Percentiles rank a stretch among this genome's conserved stretches.
These are phyloP conservation scores for Passiflora organensis DNA, from an alignment of 345 rosid genomes.

Conservation along the genomic window DNA sequence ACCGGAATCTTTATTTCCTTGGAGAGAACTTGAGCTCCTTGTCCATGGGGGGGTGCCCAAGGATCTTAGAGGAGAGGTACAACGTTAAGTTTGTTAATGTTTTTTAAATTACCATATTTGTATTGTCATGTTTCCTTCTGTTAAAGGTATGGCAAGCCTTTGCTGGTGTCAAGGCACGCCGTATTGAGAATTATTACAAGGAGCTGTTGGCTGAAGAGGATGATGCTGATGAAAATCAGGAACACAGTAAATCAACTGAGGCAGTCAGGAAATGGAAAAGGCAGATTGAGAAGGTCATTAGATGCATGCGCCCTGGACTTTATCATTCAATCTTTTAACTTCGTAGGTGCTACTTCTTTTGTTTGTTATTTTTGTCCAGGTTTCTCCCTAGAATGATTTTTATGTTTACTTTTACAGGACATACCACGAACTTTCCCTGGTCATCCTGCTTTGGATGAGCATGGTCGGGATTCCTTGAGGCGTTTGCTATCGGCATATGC, in stretches of 20 bases:
- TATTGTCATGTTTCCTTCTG: constrained; percentile 15
- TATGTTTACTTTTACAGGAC: constrained; percentile 55
- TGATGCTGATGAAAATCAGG: constrained; percentile 37
- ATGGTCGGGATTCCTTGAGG: constrained; percentile 84
- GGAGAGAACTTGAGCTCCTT: constrained; percentile 84
- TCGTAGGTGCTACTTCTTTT: constrained; percentile 45
- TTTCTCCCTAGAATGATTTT: constrained; percentile 33
- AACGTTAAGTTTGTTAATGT: constrained; percentile 12
- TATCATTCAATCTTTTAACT: constrained; percentile 51
- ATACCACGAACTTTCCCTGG: constrained; percentile 94
- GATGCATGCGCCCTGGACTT: constrained; percentile 49
- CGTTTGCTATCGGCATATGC: constrained; percentile 89
- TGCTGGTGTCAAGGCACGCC: constrained; percentile 80
- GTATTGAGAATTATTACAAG: constrained; percentile 72
- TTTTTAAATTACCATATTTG: constrained; percentile 7
- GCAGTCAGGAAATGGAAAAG: constrained; percentile 58
- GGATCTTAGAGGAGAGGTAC: constrained; percentile 93
- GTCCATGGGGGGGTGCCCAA: constrained; percentile 93
- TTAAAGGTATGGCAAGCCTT: constrained; percentile 94
- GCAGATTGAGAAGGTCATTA: constrained; percentile 97
- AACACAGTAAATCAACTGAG: constrained; percentile 32
- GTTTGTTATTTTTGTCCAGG: constrained; percentile 22
- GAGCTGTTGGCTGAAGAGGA: constrained; percentile 60
- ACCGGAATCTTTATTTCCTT: constrained; percentile 45
- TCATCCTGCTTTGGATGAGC: constrained; percentile 87